Evolutionary conservation across 1,284 basidiomycete genomes (phyloP).

Genomic region (Ustilago xerochloae): DNA sequence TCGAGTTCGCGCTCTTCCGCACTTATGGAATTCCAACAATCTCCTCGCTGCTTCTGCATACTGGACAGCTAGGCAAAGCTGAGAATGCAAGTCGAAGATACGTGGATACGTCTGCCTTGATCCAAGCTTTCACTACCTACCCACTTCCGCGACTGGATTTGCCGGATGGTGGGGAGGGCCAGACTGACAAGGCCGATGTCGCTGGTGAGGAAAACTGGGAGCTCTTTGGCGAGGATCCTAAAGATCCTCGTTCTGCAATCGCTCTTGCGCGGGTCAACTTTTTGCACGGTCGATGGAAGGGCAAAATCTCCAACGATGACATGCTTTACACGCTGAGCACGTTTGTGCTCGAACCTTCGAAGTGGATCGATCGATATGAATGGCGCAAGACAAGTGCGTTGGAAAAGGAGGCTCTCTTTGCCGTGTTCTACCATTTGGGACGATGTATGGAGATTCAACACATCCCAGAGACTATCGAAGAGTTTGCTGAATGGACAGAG

Average conservation of each 20-base stretch:
- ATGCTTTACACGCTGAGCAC: conserved; percentile 47
- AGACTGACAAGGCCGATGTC: background rate
- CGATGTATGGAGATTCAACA: conserved; percentile 42
- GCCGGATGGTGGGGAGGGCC: conserved; percentile 54
- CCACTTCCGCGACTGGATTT: conserved; percentile 78
- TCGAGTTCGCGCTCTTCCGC: conserved; percentile 46
- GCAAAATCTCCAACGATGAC: conserved; percentile 51
- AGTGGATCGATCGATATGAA: conserved; percentile 44
- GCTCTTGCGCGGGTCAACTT: conserved; percentile 47
- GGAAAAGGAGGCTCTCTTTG: conserved; percentile 49
- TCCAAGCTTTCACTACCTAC: conserved; percentile 71
- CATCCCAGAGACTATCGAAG: conserved; percentile 35
- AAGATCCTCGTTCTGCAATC: conserved; percentile 45
- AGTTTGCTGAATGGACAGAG: conserved; percentile 29
- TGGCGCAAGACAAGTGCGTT: conserved; percentile 24
- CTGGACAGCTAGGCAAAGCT: conserved; percentile 36
- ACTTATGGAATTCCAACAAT: conserved; percentile 52
- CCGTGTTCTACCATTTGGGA: conserved; percentile 44
- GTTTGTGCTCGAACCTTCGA: conserved; percentile 40
- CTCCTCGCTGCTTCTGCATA: conserved; percentile 40
- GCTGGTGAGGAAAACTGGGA: conserved; percentile 17
- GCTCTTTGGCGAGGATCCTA: conserved; percentile 22
- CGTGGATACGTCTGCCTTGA: conserved; percentile 40
- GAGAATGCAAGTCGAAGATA: conserved; percentile 40
- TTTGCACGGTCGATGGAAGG: conserved; percentile 36